These are phyloP conservation scores for Podaxis carcinomalis DNA, from an alignment of 768 basidiomycete species.

Conservation along the genomic window DNA sequence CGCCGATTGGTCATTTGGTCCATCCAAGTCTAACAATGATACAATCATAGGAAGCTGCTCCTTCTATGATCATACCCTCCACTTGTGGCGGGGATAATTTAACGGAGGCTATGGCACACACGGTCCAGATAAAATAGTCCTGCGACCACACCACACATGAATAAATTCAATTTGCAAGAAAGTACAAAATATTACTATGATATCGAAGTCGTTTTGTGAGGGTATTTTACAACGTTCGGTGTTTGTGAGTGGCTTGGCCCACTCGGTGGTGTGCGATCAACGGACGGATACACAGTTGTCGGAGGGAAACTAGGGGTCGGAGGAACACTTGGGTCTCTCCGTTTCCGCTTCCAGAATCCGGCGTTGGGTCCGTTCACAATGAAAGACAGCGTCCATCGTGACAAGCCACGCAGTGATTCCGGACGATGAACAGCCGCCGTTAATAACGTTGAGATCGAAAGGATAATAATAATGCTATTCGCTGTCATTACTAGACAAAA, in stretches of 20 bases:
- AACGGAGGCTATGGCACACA: background rate
- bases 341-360: conserved; percentile 47
- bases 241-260: background rate
- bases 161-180: background rate
- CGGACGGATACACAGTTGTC: conserved; percentile 14
- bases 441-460: conserved; percentile 63
- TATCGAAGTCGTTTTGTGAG: background rate
- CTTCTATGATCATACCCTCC: conserved; percentile 88
- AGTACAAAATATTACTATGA: background rate
- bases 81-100: conserved; percentile 69
- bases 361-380: conserved; percentile 57
- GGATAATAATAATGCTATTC: conserved; percentile 49
- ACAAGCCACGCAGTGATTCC: conserved; percentile 65
- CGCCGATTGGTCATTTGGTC: conserved; percentile 75
- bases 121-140: background rate
- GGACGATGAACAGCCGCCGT: conserved; percentile 61
- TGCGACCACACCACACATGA: background rate
- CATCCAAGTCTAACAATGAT: conserved; percentile 18
- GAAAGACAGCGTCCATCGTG: conserved; percentile 68
- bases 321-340: conserved; percentile 25
- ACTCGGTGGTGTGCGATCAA: background rate
- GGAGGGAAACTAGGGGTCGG: conserved; percentile 22
- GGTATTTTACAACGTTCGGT: background rate
- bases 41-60: conserved; percentile 84
- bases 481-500: background rate